Evolutionary conservation across 2,329 filamentous ascomycete genomes (phyloP), one percentile per base, ranked within the genome.

Genomic region (Trichoderma asperellum): DNA sequence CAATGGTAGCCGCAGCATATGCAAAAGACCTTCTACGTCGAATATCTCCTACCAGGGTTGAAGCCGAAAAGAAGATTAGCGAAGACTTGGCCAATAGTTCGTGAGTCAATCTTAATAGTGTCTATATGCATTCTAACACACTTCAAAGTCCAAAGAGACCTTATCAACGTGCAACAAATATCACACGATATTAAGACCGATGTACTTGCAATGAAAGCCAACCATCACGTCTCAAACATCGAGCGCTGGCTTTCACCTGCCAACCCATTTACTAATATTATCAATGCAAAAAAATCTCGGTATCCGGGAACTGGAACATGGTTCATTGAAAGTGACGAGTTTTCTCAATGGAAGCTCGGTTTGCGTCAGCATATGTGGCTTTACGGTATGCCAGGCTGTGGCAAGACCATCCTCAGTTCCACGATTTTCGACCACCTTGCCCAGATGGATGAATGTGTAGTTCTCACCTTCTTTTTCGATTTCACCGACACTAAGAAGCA

Each of bases 81-180:
- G 58, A 60, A 43, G 40, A n/a, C 7, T 43, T 43, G 8, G 18
- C 16, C 16, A n/a, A 43, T 43, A 43, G 40, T 43, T 6, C 7
- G 40, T 43, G 7, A 43, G 3, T 2, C 40, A 0, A 10, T 4
- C 8, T 1, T 32, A 32, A 3, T 32, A 6, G 32, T 82, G 10
- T 59, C 82, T 4, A 81, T 79, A 0, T 77, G 77, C 67, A n/a
- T 4, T 43, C 40, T 43, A n/a, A 43, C 40, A 43, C 40, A 43
- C 4, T n/a, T 10, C 18, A 43, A 8, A 43, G 40, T 43, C 18
- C 40, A 43, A 6, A 43, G 18, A 43, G 40, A 43, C 4, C 6
- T 43, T 0, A 8, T n/a, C 2, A n/a, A 43, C 3, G 6, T 43
- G 10, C 40, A 43, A 6, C 16, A 43, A n/a, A 7, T n/a, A 6